phyloP scores from a whole-genome alignment of 139 green algal genomes.

The Chlamydomonas asymmetrica region DNA sequence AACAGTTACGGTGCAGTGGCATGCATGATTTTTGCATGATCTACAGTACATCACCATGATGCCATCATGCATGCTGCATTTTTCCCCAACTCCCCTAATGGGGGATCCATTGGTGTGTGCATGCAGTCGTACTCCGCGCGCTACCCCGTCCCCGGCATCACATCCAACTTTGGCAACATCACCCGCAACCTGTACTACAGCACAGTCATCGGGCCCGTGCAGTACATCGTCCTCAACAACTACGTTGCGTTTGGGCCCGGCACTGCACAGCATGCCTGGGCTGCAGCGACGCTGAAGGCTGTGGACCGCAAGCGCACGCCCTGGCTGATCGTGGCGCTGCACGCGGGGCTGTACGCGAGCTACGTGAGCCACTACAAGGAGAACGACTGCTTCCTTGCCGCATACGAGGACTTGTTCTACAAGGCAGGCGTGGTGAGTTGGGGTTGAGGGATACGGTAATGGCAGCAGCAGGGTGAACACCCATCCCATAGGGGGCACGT shows the following conservation, averaged over 20 bases:
- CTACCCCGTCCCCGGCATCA: conserved; percentile 27
- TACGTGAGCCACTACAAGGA: conserved; percentile 44
- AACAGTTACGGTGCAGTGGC: no score
- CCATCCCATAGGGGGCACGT: no score
- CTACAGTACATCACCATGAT: no score
- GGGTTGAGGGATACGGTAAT: no score
- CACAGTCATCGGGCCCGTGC: conserved; percentile 25
- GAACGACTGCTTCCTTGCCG: conserved; percentile 38
- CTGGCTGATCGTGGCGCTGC: conserved; percentile 11
- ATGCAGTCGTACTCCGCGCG: conserved; percentile 31
- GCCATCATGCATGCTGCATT: no score
- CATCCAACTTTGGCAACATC: conserved; percentile 29
- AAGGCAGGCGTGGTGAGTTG: no score
- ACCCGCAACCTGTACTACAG: conserved; percentile 31
- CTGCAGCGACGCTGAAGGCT: neutral
- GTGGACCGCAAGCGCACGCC: neutral
- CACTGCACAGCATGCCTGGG: conserved; percentile 21
- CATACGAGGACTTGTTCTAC: conserved; percentile 45
- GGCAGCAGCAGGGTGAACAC: no score
- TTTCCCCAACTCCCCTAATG: no score
- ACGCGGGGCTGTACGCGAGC: conserved; percentile 10
- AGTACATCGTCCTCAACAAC: conserved; percentile 40
- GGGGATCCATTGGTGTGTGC: no score
- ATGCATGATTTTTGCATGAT: no score
- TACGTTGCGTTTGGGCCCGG: conserved; percentile 37